A percentile compares a stretch with the other conserved stretches of the same genome.
Evolutionary conservation across 208 protist genomes (phyloP).

Genomic region (Acanthamoeba sp.): DNA sequence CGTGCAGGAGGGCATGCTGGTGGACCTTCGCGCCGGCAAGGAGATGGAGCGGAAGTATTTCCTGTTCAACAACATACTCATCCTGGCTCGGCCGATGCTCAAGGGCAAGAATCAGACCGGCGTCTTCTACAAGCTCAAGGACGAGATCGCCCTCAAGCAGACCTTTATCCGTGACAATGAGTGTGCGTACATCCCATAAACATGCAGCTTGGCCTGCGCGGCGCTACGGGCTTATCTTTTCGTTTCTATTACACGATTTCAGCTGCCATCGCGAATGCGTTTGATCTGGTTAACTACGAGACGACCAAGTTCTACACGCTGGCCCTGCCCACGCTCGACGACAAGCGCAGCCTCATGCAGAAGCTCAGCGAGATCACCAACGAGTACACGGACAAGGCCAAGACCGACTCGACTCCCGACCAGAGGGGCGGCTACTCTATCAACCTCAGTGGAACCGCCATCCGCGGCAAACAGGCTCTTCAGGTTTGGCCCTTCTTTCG

Average conservation of each 20-base stretch:
- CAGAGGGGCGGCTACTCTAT: slow-evolving; percentile 51
- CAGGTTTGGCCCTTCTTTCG: not conserved
- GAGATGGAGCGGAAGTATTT: slow-evolving; percentile 71
- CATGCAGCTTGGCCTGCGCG: too few relatives aligned
- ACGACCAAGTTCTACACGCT: slow-evolving; percentile 59
- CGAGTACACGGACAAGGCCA: slow-evolving; percentile 44
- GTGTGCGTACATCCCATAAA: not conserved
- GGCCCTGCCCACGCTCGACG: not conserved
- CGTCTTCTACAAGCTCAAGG: slow-evolving; percentile 62
- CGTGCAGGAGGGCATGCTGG: slow-evolving; percentile 57
- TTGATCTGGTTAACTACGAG: slow-evolving; percentile 39
- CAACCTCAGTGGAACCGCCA: slow-evolving; percentile 16
- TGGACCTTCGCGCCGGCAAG: slow-evolving; percentile 54
- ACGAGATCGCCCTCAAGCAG: slow-evolving; percentile 55
- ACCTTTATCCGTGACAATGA: slow-evolving; percentile 38
- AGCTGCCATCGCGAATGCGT: slow-evolving; percentile 57
- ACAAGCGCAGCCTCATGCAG: slow-evolving; percentile 58
- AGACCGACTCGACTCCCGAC: slow-evolving; percentile 19
- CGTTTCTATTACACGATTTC: too few relatives aligned
- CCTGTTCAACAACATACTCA: slow-evolving; percentile 58
- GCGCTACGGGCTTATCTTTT: too few relatives aligned
- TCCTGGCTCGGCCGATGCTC: slow-evolving; percentile 11
- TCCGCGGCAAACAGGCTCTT: slow-evolving; percentile 30
- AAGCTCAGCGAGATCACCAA: slow-evolving; percentile 62
- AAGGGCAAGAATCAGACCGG: slow-evolving; percentile 24